phyloP scores from a whole-genome alignment of 1,284 basidiomycete species.

The Athelia psychrophila region DNA sequence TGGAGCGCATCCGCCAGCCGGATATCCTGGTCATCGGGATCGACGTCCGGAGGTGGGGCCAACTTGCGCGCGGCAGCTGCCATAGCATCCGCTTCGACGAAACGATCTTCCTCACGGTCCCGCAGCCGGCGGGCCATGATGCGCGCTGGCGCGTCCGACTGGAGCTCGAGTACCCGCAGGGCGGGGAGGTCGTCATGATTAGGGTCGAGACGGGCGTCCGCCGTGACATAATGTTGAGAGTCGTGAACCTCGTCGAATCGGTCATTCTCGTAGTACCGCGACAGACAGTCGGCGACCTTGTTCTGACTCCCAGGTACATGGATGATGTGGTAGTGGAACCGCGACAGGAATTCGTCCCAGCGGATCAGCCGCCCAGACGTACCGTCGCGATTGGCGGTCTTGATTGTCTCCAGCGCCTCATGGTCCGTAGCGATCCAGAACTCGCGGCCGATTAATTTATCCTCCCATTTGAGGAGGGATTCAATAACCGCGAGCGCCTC shows the following conservation, averaged over 20 bases:
- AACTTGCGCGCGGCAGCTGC: not conserved
- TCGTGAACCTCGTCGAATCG: conserved; percentile 3
- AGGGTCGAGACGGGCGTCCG: not conserved
- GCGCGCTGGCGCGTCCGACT: not conserved
- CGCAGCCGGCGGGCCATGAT: not conserved
- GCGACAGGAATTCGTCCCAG: conserved; percentile 12
- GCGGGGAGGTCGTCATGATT: not conserved
- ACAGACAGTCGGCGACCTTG: conserved; percentile 29
- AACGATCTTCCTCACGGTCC: conserved; percentile 1
- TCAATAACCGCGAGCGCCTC: conserved; percentile 34
- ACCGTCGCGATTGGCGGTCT: not conserved
- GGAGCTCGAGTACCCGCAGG: conserved; percentile 4
- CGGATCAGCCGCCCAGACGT: not conserved
- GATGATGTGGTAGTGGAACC: conserved; percentile 26
- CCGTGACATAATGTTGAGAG: conserved; percentile 1
- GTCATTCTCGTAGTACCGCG: conserved; percentile 17
- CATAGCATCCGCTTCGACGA: conserved; percentile 6
- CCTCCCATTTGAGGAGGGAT: conserved; percentile 25
- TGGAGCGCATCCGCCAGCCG: not conserved
- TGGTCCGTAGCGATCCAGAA: conserved; percentile 37
- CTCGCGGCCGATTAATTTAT: conserved; percentile 25
- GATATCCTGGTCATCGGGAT: not conserved
- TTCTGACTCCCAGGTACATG: conserved; percentile 29
- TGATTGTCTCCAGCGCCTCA: conserved; percentile 19
- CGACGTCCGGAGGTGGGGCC: not conserved